These are phyloP conservation scores for Talaromyces sp. DNA, from an alignment of 2,329 filamentous ascomycete genomes.

Conservation along the genomic window DNA sequence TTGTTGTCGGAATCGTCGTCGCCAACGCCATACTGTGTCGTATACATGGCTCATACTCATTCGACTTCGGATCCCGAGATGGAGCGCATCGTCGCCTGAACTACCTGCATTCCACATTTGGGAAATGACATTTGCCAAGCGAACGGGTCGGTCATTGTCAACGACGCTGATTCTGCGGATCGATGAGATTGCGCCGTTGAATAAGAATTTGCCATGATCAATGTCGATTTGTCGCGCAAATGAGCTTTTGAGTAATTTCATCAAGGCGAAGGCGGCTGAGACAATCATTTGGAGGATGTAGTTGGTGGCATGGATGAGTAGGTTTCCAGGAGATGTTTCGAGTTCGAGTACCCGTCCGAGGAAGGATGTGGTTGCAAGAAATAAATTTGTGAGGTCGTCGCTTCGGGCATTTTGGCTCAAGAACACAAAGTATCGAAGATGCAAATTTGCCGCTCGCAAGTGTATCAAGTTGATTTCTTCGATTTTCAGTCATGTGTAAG, in stretches of 20 bases:
- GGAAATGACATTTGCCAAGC: conserved; percentile 61
- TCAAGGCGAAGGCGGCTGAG: conserved; percentile 59
- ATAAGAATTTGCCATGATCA: conserved; percentile 54
- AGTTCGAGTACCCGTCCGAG: conserved; percentile 45
- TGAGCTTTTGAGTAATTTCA: conserved; percentile 63
- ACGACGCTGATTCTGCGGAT: conserved; percentile 59
- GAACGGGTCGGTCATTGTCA: conserved; percentile 60
- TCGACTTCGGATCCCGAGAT: conserved; percentile 60
- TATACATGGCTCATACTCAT: conserved; percentile 66
- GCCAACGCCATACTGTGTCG: conserved; percentile 65
- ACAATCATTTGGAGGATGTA: conserved; percentile 66
- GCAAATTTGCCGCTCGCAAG: conserved; percentile 44
- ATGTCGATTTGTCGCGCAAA: conserved; percentile 56
- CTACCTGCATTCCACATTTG: conserved; percentile 59
- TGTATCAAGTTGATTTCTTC: conserved; percentile 46
- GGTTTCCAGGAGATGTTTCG: conserved; percentile 43
- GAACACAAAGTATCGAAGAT: conserved; percentile 47
- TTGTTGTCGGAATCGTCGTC: conserved; percentile 61
- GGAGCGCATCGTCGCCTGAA: conserved; percentile 43
- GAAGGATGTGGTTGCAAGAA: conserved; percentile 45
- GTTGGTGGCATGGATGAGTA: conserved; percentile 54
- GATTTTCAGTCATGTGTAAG: not conserved
- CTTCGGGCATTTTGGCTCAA: conserved; percentile 43
- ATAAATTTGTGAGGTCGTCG: conserved; percentile 44
- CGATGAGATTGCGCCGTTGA: conserved; percentile 56